A percentile compares a stretch with the other conserved stretches of the same genome.
These are phyloP conservation scores for Solanum hybrid DNA, from an alignment of 305 asterid genomes.

Conservation along the genomic window DNA sequence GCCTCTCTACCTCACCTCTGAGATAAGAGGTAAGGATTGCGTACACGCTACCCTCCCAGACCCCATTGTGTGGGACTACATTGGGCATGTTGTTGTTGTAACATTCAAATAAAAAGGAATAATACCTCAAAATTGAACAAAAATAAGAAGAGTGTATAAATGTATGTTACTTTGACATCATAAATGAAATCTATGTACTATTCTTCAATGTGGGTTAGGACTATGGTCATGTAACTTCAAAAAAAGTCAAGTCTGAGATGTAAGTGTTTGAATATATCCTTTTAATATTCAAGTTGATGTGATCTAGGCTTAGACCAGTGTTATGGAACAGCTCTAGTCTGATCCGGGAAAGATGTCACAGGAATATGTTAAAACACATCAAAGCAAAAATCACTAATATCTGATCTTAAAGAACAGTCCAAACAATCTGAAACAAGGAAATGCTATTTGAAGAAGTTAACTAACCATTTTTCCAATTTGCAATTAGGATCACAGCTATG, in stretches of 20 bases:
- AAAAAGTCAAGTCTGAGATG: not conserved
- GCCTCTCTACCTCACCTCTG: not conserved
- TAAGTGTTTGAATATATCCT: not conserved
- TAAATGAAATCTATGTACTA: not conserved
- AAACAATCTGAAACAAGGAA: not conserved
- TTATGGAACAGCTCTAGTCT: not conserved
- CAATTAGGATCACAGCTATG: constrained; percentile 96
- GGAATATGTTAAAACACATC: too few species aligned
- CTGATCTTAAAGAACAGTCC: not conserved
- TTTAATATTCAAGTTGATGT: not conserved
- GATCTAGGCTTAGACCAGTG: not conserved
- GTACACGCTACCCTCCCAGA: not conserved
- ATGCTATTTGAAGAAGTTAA: not conserved
- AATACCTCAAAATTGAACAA: not conserved
- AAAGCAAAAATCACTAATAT: not conserved
- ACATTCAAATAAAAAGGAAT: constrained; percentile 1
- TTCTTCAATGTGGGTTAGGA: not conserved
- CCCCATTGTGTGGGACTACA: not conserved
- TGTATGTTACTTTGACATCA: not conserved
- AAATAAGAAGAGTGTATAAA: not conserved
- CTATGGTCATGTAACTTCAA: not conserved
- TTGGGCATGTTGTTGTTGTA: not conserved
- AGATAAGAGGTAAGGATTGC: not conserved
- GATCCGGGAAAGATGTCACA: not conserved
- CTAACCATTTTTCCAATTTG: constrained; percentile 87